Evolutionary conservation across 129 eudicot genomes (phyloP), one percentile per base, ranked within the genome.

Genomic region (Ambrosia trifida): DNA sequence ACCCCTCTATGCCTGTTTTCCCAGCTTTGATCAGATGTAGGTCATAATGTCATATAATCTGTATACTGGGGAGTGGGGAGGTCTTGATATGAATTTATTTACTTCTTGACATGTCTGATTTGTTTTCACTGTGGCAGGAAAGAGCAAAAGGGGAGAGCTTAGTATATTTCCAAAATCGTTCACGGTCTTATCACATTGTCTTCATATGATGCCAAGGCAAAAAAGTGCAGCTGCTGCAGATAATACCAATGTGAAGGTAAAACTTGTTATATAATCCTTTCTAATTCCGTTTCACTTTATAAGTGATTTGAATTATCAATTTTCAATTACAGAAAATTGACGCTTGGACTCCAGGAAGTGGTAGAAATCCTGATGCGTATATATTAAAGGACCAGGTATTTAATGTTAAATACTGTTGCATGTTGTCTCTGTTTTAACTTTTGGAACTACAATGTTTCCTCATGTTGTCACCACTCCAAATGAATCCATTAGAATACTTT

Each of bases 151-250:
- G 79, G 97, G 98, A 44, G 98, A 94, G 89, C 82, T 94, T 16
- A 89, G 95, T 76, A 82, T 94, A 58, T 94, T 94, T 32, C 95
- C 98, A 45, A 89, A 87, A 49, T 70, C 92, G 32, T 85, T 89
- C 75, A 44, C 62, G 18, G 90, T 87, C 32, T 80, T 94, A 58
- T 94, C 98, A 30, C 91, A 87, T 66, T 89, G 98, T 75, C 95
- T 94, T 36, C 96, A 89, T 81, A 87, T 89, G 97, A 82, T 94
- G 92, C 98, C 98, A 4, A 86, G 93, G 72, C 95, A 85, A 77
- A 89, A 87, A 38, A 56, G 68, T 74, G 88, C 81, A 31, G 76
- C 88, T 56, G 87, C 81, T 41, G 66, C 89, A 9, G 98, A 87
- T 2, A 85, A 64, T 36, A 30, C 86, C 40, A 83, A 69, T 62